Conservation (phyloP, 2,329 filamentous ascomycete genomes). For the Hawksworthiomyces lignivorus region DNA sequence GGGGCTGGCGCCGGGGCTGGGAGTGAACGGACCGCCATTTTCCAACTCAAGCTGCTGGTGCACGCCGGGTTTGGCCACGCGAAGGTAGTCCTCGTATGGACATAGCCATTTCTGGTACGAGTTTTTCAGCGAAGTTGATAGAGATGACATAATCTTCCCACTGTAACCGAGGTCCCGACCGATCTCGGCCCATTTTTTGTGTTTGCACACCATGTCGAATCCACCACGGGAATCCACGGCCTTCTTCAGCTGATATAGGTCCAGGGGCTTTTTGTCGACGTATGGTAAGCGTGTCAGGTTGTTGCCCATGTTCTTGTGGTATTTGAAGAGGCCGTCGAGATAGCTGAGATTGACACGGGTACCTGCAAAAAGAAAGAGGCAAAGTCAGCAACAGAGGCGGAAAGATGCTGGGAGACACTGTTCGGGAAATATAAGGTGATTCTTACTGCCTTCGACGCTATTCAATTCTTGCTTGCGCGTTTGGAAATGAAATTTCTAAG, state of each 20-base stretch:
- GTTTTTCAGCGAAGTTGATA: slow-evolving; percentile 96
- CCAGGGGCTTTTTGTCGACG: slow-evolving; percentile 93
- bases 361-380: slow-evolving; percentile 42
- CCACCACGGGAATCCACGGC: slow-evolving; percentile 90
- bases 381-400: slow-evolving; percentile 4
- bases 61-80: slow-evolving; percentile 87
- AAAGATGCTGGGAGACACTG: no score
- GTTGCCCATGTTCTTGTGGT: slow-evolving; percentile 92
- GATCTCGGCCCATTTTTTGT: slow-evolving; percentile 99
- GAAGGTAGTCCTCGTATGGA: slow-evolving; percentile 91
- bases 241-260: slow-evolving; percentile 93
- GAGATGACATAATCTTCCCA: slow-evolving; percentile 98
- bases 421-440: slow-evolving; percentile 16
- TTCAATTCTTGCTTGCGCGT: slow-evolving; percentile 96
- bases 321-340: slow-evolving; percentile 88
- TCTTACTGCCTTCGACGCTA: slow-evolving; percentile 93
- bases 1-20: slow-evolving; percentile 61
- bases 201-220: slow-evolving; percentile 93
- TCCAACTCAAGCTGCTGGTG: slow-evolving; percentile 91
- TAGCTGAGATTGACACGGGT: slow-evolving; percentile 95
- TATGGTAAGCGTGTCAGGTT: slow-evolving; percentile 91
- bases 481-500: slow-evolving; percentile 87
- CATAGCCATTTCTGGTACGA: slow-evolving; percentile 96
- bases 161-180: slow-evolving; percentile 94
- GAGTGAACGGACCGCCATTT: slow-evolving; percentile 85